Base-by-base conservation (phyloP, 108 stramenopile species). In the Nitzschia sp. region DNA sequence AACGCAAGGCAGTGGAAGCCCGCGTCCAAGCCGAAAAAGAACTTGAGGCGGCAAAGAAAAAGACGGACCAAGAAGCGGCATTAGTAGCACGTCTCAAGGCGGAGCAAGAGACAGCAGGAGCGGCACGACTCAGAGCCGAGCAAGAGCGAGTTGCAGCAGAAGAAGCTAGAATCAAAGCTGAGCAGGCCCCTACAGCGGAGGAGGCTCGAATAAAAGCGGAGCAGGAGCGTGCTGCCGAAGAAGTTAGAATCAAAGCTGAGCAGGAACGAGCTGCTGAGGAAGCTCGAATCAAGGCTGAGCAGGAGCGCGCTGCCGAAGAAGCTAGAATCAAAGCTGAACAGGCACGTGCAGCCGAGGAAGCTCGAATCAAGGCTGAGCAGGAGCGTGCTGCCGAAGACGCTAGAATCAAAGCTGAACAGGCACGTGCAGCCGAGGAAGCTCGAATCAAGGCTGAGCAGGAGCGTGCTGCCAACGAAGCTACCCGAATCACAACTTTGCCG, bases 261-360 rank as follows among this genome's bases (percentile, higher is more conserved):
- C 49, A 51, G 21, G 49, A 51, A 51, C 11, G 49, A 19, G 49
- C 49, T 21, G 49, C 49, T 4, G 49, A 51, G 21, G 49, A 17
- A 21, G 49, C 49, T 19, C 49, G 49, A 4, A 51, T 51, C 49
- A 51, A 51, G 49, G 49, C 49, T 21, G 17, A 51, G n/a, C 49
- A 51, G n/a, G 49, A 17, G 4, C 13, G 21, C 18, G 49, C 49
- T 4, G 49, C 49, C 4, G 49, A 51, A 23, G 49, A 51, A 23
- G 49, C 49, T 51, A 9, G 49, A n/a, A 51, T 51, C 49, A 51
- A 51, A 19, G 49, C 49, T 4, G 49, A 51, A 51, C 49, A 51
- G n/a, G 49, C 8, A 17, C 11, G 21, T 5, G 49, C 49, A n/a
- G 49, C 49, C 21, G 49, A 51, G n/a, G 49, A 51, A 23, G 49